Evolutionary conservation across 1,139 yeast species (phyloP), one percentile per base, ranked within the genome.

Genomic region (Blastobotrys malaysiensis): DNA sequence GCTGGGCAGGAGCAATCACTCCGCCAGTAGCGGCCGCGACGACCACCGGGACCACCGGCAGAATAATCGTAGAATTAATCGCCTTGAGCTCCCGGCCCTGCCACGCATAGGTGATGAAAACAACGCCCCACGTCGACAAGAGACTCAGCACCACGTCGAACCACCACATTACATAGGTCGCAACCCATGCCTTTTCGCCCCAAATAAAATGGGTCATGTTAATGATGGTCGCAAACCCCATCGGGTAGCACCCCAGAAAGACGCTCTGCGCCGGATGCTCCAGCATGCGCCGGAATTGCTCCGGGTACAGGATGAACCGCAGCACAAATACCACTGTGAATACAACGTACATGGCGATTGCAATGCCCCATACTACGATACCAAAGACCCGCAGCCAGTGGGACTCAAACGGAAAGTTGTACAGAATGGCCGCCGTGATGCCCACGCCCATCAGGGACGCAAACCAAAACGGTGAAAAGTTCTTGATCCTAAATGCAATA

Each of bases 381-480:
- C 87, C 84, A 52, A 83, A 74, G 1, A 80, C 69, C 48, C 74
- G 63, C 26, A 88, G 73, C 95, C 95, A 82, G 48, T 70, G 67
- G 0, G 83, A 77, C 1, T 75, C 77, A 64, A 81, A 86, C 0
- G 96, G 90, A 66, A 84, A 88, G 31, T 73, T 67, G 68, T 82
- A 79, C 51, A 88, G 71, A 7, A 87, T 72, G 44, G 78, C 69
- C 3, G 86, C 73, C 1, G 88, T 73, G 48, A 88, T 86, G 1
- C 96, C 96, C 0, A 86, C 79, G 2, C 95, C 97, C 96, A 89
- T 89, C n/a, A 83, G 78, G 49, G 82, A 75, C 43, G 86, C 85
- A 69, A 85, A 88, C 77, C 83, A 84, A 31, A 64, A 52, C 9
- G 57, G 57, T 22, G 54, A 51, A 39, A 54, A 54, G 49, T 54